These are phyloP conservation scores for Schrenkiella parvula DNA, from an alignment of 345 rosid genomes.

Conservation along the genomic window DNA sequence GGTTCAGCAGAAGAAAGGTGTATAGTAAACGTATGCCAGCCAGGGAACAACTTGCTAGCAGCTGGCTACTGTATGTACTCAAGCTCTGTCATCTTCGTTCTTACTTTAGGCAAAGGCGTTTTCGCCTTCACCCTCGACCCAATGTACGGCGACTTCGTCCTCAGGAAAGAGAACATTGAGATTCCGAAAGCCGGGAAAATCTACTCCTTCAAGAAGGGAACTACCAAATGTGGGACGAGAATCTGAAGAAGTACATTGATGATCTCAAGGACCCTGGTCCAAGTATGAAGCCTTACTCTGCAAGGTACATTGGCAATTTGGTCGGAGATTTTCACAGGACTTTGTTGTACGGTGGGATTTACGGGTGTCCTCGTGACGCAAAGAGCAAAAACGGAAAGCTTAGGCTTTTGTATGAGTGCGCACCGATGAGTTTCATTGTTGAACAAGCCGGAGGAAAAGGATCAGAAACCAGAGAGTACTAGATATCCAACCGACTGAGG, in stretches of 20 bases:
- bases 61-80: slow-evolving; percentile 99
- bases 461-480: slow-evolving; percentile 77
- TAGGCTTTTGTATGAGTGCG: slow-evolving; percentile 88
- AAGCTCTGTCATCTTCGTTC: slow-evolving; percentile 83
- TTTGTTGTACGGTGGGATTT: slow-evolving; percentile 81
- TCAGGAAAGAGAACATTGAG: slow-evolving; percentile 79
- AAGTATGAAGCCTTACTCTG: slow-evolving; percentile 80
- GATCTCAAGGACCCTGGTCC: slow-evolving; percentile 92
- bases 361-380: slow-evolving; percentile 89
- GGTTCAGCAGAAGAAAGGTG: slow-evolving; percentile 54
- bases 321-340: slow-evolving; percentile 96
- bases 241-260: slow-evolving; percentile 88
- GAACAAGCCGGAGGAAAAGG: slow-evolving; percentile 99
- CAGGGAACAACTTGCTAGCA: slow-evolving; percentile 85
- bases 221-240: slow-evolving; percentile 88
- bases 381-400: slow-evolving; percentile 95
- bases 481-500: slow-evolving; percentile 81
- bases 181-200: slow-evolving; percentile 84
- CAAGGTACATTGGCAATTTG: slow-evolving; percentile 89
- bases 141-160: slow-evolving; percentile 90
- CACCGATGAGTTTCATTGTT: slow-evolving; percentile 94
- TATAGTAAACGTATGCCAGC: slow-evolving; percentile 84
- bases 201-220: slow-evolving; percentile 94
- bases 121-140: slow-evolving; percentile 84
- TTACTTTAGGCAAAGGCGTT: slow-evolving; percentile 79